Percentiles rank a stretch among this genome's conserved stretches.
Evolutionary conservation across 768 basidiomycete species (phyloP).

Genomic region (Wakefieldia striispora): DNA sequence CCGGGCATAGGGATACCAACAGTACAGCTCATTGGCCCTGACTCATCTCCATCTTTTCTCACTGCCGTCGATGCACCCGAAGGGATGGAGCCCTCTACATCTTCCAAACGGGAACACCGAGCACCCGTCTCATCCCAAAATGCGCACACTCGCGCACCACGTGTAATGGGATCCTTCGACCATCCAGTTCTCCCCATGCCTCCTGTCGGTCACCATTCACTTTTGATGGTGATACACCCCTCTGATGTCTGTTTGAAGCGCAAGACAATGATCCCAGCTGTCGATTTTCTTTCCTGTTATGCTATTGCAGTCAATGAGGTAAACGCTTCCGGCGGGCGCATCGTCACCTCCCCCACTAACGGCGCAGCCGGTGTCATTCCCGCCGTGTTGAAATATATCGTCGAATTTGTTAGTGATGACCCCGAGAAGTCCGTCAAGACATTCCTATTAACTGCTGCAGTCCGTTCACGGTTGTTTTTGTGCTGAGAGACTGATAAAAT

Average conservation of each 20-base stretch:
- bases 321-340: conserved; percentile 88
- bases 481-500: conserved; percentile 7
- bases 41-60: conserved; percentile 10
- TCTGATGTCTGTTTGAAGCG: conserved; percentile 43
- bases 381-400: conserved; percentile 84
- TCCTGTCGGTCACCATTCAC: conserved; percentile 51
- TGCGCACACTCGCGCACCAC: conserved; percentile 26
- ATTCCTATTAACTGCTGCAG: conserved; percentile 86
- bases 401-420: conserved; percentile 92
- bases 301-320: conserved; percentile 96
- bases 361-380: conserved; percentile 95
- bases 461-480: conserved; percentile 34
- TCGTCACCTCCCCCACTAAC: conserved; percentile 93
- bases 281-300: conserved; percentile 92
- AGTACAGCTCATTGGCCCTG: conserved; percentile 36
- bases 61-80: conserved; percentile 28
- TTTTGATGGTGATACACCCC: not conserved
- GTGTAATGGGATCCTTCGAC: conserved; percentile 73
- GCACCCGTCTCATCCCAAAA: conserved; percentile 1
- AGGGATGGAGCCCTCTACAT: not conserved
- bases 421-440: conserved; percentile 85
- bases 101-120: conserved; percentile 2
- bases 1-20: conserved; percentile 42
- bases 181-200: conserved; percentile 81
- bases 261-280: conserved; percentile 84